Evolutionary conservation across 2,329 filamentous ascomycete genomes (phyloP).

Genomic region (Dothideomycetidae sp.): DNA sequence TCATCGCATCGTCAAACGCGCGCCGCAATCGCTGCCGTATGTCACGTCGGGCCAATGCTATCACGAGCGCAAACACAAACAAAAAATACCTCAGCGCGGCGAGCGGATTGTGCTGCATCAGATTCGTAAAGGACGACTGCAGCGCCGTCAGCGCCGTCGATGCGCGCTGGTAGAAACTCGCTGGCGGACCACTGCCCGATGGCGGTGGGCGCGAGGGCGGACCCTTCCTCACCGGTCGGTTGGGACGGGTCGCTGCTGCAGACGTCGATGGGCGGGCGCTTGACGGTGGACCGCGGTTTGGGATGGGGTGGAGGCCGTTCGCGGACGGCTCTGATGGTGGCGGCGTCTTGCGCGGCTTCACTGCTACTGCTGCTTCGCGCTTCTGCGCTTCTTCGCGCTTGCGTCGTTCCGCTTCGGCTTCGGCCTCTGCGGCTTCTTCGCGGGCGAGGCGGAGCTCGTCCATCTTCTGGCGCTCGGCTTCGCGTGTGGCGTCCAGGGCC

Average conservation of each 20-base stretch:
- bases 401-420: slow-evolving; percentile 26
- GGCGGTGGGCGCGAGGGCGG: too few species aligned
- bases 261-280: slow-evolving; percentile 1
- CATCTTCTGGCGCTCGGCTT: slow-evolving; percentile 30
- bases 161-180: slow-evolving; percentile 29
- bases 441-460: slow-evolving; percentile 24
- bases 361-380: too few species aligned
- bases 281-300: background rate
- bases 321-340: slow-evolving; percentile 1
- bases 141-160: slow-evolving; percentile 32
- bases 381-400: slow-evolving; percentile 23
- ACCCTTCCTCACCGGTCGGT: slow-evolving; percentile 22
- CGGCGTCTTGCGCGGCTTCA: slow-evolving; percentile 1
- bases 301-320: background rate
- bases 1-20: slow-evolving; percentile 57
- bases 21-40: slow-evolving; percentile 60
- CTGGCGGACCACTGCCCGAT: too few species aligned
- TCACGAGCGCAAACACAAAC: slow-evolving; percentile 64
- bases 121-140: slow-evolving; percentile 35
- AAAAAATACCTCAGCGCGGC: slow-evolving; percentile 50
- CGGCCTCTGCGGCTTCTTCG: slow-evolving; percentile 23
- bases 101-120: slow-evolving; percentile 41
- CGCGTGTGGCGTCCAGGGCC: slow-evolving; percentile 50
- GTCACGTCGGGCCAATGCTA: slow-evolving; percentile 61
- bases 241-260: slow-evolving; percentile 6